Evolutionary conservation across 805 yeast genomes (phyloP).

Genomic region (Kregervanrija fluxuum): DNA sequence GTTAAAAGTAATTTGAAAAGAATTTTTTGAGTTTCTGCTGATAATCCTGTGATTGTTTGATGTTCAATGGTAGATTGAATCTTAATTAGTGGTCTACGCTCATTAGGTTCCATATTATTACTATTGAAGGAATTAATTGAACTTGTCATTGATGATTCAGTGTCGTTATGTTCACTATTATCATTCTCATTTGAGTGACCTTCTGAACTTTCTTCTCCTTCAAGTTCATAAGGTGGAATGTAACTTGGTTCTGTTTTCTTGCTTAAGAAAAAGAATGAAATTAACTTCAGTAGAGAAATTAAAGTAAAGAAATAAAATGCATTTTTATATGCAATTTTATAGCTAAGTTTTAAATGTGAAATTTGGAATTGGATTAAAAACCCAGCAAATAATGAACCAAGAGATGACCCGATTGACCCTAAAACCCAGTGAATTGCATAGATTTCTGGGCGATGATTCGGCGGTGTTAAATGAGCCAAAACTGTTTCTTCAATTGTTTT

Average conservation of each 20-base stretch:
- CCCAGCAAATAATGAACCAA: slow-evolving; percentile 67
- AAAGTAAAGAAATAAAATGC: slow-evolving; percentile 51
- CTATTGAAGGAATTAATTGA: neutral
- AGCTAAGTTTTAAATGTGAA: slow-evolving; percentile 24
- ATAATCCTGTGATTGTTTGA: slow-evolving; percentile 28
- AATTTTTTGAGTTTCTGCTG: slow-evolving; percentile 36
- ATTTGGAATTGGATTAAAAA: slow-evolving; percentile 41
- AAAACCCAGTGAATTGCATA: slow-evolving; percentile 69
- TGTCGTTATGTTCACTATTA: neutral
- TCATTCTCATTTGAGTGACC: neutral
- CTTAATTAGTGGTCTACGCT: slow-evolving; percentile 8
- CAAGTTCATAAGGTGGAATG: slow-evolving; percentile 17
- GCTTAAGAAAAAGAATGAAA: slow-evolving; percentile 43
- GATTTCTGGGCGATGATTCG: slow-evolving; percentile 56
- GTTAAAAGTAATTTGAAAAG: slow-evolving; percentile 44
- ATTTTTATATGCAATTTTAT: slow-evolving; percentile 43
- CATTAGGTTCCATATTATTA: neutral
- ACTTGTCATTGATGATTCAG: neutral
- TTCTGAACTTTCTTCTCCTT: slow-evolving; percentile 1
- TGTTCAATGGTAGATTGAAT: slow-evolving; percentile 18
- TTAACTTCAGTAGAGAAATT: slow-evolving; percentile 46
- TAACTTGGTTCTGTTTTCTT: slow-evolving; percentile 42
- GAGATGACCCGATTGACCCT: slow-evolving; percentile 65
- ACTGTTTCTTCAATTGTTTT: slow-evolving; percentile 80
- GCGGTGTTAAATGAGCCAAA: slow-evolving; percentile 70